Base-by-base conservation (phyloP, 2,329 filamentous ascomycete species). In the Fusarium nisikadoi region DNA sequence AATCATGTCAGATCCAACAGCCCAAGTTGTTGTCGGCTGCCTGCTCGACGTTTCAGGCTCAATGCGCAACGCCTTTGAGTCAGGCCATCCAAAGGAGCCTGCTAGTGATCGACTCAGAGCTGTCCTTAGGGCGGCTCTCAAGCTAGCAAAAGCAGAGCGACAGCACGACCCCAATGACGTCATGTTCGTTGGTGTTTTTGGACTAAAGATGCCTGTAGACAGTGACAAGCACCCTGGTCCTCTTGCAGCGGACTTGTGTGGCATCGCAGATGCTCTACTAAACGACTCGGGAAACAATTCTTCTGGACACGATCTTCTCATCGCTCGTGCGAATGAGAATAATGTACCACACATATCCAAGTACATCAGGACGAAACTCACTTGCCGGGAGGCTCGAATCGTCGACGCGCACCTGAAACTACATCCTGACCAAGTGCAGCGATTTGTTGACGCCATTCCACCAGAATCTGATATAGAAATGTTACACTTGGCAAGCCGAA, bases 401-500 rank as follows among this genome's bases (percentile, higher is more conserved):
- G 41, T 42, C 8, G n/a, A 42, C 4, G 16, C 41, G 2, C 41
- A 42, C 17, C 17, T 42, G 14, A 25, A 42, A 25, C 3, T 25
- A 25, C 41, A 42, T 17, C 41, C 41, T 42, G 13, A 42, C 6
- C 13, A 3, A 23, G n/a, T 25, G n/a, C n/a, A 11, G 14, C 1
- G 16, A 5, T 42, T 42, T 9, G n/a, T 42, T 17, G 41, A 42
- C 2, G 13, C 41, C 5, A 42, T 42, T 42, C 41, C 41, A 42
- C n/a, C n/a, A 10, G 41, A 42, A 11, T 14, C 1, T 12, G 12
- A 42, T 13, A n/a, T 42, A 10, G 5, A 11, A 2, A 25, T 0
- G 8, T 10, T 42, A 17, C 41, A 3, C 38, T 39, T 0, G 7
- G 20, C 38, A 3, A n/a, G 8, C 13, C 11, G 19, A 38, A 20